Evolutionary conservation across 108 stramenopile genomes (phyloP).

Genomic region (Epipyxis sp.): DNA sequence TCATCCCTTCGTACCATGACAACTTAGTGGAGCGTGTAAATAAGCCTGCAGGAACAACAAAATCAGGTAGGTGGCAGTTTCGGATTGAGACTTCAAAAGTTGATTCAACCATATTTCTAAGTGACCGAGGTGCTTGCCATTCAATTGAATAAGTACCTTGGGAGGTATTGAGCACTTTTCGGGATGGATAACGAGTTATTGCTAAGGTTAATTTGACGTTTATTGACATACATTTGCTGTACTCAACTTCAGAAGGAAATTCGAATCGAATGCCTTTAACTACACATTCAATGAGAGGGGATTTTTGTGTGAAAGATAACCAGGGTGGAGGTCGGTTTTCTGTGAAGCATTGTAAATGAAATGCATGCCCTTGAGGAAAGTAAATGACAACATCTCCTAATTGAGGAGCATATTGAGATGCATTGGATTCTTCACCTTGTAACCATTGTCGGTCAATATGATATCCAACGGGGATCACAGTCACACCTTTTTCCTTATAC

Average conservation of each 20-base stretch:
- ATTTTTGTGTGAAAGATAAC: not conserved
- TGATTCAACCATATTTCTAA: not conserved
- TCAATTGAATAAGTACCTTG: not conserved
- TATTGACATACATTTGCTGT: not conserved
- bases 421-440: not conserved
- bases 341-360: not conserved
- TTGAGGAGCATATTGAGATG: not conserved
- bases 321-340: not conserved
- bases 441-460: not conserved
- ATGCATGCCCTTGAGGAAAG: slow-evolving; percentile 41
- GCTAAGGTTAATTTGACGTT: not conserved
- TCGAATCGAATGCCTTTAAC: slow-evolving; percentile 1
- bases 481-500: not conserved
- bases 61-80: not conserved
- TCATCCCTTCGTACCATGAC: not conserved
- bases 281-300: slow-evolving; percentile 16
- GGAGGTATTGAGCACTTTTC: not conserved
- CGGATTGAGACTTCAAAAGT: not conserved
- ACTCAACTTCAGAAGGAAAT: slow-evolving; percentile 7
- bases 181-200: not conserved
- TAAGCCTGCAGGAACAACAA: not conserved
- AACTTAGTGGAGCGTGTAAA: not conserved
- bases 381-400: slow-evolving; percentile 43
- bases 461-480: not conserved
- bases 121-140: not conserved